Percentiles rank a stretch among this genome's conserved stretches.
These are phyloP conservation scores for Rhodotorula sphaerocarpa DNA, from an alignment of 768 basidiomycete species.

Conservation along the genomic window DNA sequence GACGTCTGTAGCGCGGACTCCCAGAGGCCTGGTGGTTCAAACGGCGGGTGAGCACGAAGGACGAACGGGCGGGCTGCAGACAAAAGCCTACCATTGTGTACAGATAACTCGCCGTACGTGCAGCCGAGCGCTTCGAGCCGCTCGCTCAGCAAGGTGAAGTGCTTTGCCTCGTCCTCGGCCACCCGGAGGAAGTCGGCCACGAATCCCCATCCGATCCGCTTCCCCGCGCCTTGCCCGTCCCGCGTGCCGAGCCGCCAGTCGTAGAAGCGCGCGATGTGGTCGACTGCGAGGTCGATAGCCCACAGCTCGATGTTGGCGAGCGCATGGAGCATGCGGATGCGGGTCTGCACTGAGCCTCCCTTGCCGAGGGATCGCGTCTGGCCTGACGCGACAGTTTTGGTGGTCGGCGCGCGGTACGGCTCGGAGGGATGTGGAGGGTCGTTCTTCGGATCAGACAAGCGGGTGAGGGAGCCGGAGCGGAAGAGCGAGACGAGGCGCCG, in stretches of 20 bases:
- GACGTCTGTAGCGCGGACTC: constrained; percentile 64
- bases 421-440: constrained; percentile 56
- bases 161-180: constrained; percentile 65
- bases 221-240: constrained; percentile 30
- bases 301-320: constrained; percentile 80
- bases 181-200: constrained; percentile 76
- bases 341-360: constrained; percentile 51
- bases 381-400: constrained; percentile 55
- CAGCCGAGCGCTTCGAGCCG: constrained; percentile 53
- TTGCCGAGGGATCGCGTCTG: constrained; percentile 54
- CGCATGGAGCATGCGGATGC: constrained; percentile 69
- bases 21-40: constrained; percentile 53
- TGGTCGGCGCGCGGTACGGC: constrained; percentile 55
- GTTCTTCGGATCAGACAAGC: constrained; percentile 48
- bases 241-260: constrained; percentile 41
- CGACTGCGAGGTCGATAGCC: constrained; percentile 61
- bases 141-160: constrained; percentile 62
- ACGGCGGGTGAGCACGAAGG: background rate
- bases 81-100: constrained; percentile 47
- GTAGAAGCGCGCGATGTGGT: constrained; percentile 64
- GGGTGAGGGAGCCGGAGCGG: constrained; percentile 59
- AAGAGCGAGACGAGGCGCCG: constrained; percentile 62
- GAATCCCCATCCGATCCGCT: constrained; percentile 61
- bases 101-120: constrained; percentile 61
- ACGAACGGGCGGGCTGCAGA: background rate